phyloP scores from a whole-genome alignment of 2,329 filamentous ascomycete genomes.

The Apiospora aurea region DNA sequence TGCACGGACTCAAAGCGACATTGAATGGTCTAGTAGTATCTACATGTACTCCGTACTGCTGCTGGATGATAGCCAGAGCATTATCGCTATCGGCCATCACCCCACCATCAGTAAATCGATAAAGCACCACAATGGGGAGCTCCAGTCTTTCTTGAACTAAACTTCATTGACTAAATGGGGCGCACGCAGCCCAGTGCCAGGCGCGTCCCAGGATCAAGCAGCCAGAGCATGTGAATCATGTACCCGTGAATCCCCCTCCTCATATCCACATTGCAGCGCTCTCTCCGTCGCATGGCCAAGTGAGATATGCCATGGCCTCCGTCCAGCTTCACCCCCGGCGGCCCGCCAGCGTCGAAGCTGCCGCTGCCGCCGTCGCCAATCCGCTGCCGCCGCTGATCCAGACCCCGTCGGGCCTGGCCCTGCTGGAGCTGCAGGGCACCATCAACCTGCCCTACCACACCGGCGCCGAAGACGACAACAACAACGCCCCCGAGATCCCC shows the following conservation, averaged over 20 bases:
- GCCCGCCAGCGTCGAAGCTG: slow-evolving; percentile 30
- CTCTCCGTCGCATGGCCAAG: not conserved
- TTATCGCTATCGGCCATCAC: not conserved
- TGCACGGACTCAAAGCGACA: not conserved
- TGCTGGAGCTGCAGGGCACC: slow-evolving; percentile 91
- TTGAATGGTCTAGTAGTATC: too few species aligned
- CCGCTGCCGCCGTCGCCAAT: slow-evolving; percentile 36
- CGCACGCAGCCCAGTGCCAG: not conserved
- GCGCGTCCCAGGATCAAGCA: not conserved
- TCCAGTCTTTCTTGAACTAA: not conserved
- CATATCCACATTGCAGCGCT: not conserved
- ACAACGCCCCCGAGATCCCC: slow-evolving; percentile 49
- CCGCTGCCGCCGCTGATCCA: slow-evolving; percentile 84
- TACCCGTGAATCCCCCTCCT: not conserved
- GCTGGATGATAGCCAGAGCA: not conserved
- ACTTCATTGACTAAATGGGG: not conserved
- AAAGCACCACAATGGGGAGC: not conserved
- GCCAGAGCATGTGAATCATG: not conserved
- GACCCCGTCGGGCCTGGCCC: slow-evolving; percentile 86
- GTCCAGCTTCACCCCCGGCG: slow-evolving; percentile 50
- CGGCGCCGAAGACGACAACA: slow-evolving; percentile 35
- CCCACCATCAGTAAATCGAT: not conserved
- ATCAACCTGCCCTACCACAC: slow-evolving; percentile 72
- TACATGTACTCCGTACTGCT: too few species aligned
- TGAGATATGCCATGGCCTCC: slow-evolving; percentile 39